These are phyloP conservation scores for Plasmodium relictum DNA, from an alignment of 169 alveolate genomes.

Conservation along the genomic window DNA sequence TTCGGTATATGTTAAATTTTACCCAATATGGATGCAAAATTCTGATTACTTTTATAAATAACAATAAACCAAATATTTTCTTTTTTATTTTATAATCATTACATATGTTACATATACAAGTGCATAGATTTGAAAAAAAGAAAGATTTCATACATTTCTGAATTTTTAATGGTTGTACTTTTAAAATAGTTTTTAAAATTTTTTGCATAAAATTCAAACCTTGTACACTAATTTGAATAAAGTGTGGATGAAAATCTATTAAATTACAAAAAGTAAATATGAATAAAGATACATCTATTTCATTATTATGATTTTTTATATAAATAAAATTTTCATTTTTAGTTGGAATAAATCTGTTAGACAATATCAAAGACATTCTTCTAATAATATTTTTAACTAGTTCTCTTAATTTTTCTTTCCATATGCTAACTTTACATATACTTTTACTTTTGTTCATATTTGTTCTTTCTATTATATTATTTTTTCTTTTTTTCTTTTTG, in stretches of 20 bases:
- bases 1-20: conserved; percentile 33
- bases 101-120: conserved; percentile 60
- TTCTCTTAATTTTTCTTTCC: conserved; percentile 38
- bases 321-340: conserved; percentile 13
- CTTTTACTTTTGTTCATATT: conserved; percentile 1
- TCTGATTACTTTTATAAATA: conserved; percentile 50
- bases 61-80: conserved; percentile 71
- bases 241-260: conserved; percentile 38
- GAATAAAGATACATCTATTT: conserved; percentile 60
- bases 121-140: conserved; percentile 55
- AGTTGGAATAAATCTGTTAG: conserved; percentile 29
- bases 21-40: conserved; percentile 71
- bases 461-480: no score
- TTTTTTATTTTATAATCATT: conserved; percentile 43
- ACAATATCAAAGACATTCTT: conserved; percentile 52
- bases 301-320: conserved; percentile 48
- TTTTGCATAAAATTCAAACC: conserved; percentile 51
- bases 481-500: neutral
- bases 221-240: conserved; percentile 17
- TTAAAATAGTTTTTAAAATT: conserved; percentile 34
- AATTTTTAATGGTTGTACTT: conserved; percentile 60
- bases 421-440: conserved; percentile 22
- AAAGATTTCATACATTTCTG: conserved; percentile 26
- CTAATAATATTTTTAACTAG: conserved; percentile 62
- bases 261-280: conserved; percentile 46